Base-by-base conservation (phyloP, 352 stramenopile species). In the Phytophthora nicotianae region DNA sequence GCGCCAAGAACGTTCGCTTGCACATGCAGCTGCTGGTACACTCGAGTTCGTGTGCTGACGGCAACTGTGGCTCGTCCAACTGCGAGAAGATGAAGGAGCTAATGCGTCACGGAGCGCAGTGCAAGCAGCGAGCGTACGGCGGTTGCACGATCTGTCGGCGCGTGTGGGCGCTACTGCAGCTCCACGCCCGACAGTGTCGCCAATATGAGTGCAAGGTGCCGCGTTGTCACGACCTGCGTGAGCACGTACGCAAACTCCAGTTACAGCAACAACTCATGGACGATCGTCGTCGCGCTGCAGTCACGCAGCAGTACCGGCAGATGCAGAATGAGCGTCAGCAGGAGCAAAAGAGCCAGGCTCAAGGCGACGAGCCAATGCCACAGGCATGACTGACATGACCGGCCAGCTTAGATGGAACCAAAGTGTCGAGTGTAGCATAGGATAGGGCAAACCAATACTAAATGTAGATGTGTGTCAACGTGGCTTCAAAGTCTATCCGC, bases 1-100 rank as follows among this genome's bases (percentile, higher is more conserved):
- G 95, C 14, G 90, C 97, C 52, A 96, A 98, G 70, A 98, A 96
- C 54, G 97, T 99, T 62, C 88, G 93, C 50, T 76, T 99, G 23
- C 97, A 99, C 77, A 99, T 99, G 97, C 96, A 98, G 74, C 79
- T 99, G 48, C 76, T 99, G n/a, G 83, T 97, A 61, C 97, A 99
- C 77, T 96, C 97, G 33, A 98, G 94, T 41, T 97, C 86, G 14
- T 99, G 97, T 64, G 79, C 71, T 5, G 89, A 97, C 38, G 72
- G 86, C 29, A 96, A 96, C 37, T 99, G 97, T 69, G 85, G 90
- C 21, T 98, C 93, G 37, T 92, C 87, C 9, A 99, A 99, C 75
- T 99, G 97, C 84, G 91, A 92, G 45, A 99, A 98, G 82, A 99
- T 99, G 97, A 99, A 99, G 80, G 88, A 98, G 65, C 75, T 99